Base-by-base conservation (phyloP, 192 early-diverging fungal genomes). In the Backusella tarrabulga region DNA sequence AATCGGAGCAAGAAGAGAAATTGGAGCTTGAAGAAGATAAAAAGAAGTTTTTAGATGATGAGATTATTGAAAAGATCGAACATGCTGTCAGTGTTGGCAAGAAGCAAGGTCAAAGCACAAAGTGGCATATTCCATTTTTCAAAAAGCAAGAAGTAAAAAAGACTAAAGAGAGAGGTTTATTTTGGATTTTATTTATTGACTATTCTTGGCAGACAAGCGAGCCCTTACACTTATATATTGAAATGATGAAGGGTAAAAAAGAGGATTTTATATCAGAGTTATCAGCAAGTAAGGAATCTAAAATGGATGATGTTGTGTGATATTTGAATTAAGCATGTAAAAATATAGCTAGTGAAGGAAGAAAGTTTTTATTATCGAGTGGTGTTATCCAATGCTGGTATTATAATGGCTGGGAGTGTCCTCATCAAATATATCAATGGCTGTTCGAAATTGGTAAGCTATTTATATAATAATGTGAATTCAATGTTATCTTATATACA, bases 341-440 rank as follows among this genome's bases (percentile, higher is more conserved):
- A 44, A 34, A 14, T 34, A 9, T 29, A 75, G 41, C 40, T 38
- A 32, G 41, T 11, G 29, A 75, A 41, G 66, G 66, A 44, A 66
- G 74, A 67, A 9, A 23, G 14, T 75, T 75, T 46, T 34, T 75
- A 66, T 34, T 75, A 34, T 29, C 35, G 19, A 75, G 63, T 29
- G 74, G 41, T 26, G 67, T 41, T 9, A 63, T 75, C 21, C 15
- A 46, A 46, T 36, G 67, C 17, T 75, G 74, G 74, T 40, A 75
- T 32, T 38, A 32, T 19, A 46, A 17, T 42, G 74, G 74, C 5
- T 75, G 74, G 74, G 29, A 67, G 11, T 75, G 74, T 75, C 74
- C 74, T n/a, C n/a, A 32, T 36, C 34, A 40, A 15, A 12, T 75
- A 4, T 75, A 75, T 34, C 60, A 67, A 32, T 75, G 63, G 35